Percentiles rank a stretch among this genome's conserved stretches.
phyloP scores from a whole-genome alignment of 1,284 basidiomycete genomes.

The Cystobasidium sp. region DNA sequence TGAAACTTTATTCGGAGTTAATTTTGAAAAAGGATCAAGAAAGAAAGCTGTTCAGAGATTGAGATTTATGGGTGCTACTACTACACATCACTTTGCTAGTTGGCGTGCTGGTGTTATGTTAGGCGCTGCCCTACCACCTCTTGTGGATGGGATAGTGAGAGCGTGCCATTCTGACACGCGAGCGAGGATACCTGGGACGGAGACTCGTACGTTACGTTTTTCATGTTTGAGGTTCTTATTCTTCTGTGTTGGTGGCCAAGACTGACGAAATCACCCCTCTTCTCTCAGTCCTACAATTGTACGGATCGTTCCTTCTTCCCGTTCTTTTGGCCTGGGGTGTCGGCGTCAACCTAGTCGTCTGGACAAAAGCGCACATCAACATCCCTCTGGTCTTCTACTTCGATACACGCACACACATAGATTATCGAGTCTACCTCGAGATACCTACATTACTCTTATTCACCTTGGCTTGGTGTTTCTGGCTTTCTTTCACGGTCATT shows the following conservation, averaged over 20 bases:
- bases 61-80: slow-evolving; percentile 64
- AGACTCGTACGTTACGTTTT: slow-evolving; percentile 9
- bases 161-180: slow-evolving; percentile 67
- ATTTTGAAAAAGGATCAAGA: slow-evolving; percentile 71
- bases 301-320: slow-evolving; percentile 74
- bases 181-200: slow-evolving; percentile 62
- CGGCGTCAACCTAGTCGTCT: slow-evolving; percentile 77
- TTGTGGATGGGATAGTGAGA: slow-evolving; percentile 70
- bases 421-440: slow-evolving; percentile 81
- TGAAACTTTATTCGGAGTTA: slow-evolving; percentile 51
- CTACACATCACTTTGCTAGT: slow-evolving; percentile 71
- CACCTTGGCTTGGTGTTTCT: slow-evolving; percentile 76
- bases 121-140: slow-evolving; percentile 73
- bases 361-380: slow-evolving; percentile 77
- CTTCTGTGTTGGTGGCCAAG: neutral
- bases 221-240: slow-evolving; percentile 64
- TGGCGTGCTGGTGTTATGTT: slow-evolving; percentile 68
- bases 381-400: slow-evolving; percentile 91
- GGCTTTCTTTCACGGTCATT: slow-evolving; percentile 73
- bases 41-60: slow-evolving; percentile 76
- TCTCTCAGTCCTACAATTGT: slow-evolving; percentile 66
- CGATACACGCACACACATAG: slow-evolving; percentile 73
- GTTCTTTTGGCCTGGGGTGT: slow-evolving; percentile 76
- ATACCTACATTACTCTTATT: slow-evolving; percentile 73
- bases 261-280: neutral